Evolutionary conservation across 2,329 filamentous ascomycete species (phyloP).

Genomic region (Incumbomyces delicatus): DNA sequence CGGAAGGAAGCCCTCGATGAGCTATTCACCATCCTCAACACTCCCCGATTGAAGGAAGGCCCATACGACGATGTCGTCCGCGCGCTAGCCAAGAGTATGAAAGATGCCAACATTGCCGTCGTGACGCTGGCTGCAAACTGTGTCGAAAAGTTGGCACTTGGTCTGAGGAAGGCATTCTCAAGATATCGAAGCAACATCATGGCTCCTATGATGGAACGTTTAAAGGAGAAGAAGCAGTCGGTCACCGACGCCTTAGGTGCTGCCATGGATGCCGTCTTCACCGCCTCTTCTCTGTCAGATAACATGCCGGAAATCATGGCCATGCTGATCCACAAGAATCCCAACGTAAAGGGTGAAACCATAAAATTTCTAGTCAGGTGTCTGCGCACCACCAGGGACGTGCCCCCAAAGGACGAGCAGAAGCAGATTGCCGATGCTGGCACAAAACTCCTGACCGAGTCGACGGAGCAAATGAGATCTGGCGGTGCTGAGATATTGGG

Average conservation of each 20-base stretch:
- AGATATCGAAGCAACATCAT: conserved; percentile 76
- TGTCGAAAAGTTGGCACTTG: conserved; percentile 79
- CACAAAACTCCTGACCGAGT: conserved; percentile 85
- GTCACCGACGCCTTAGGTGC: conserved; percentile 81
- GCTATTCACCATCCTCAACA: conserved; percentile 64
- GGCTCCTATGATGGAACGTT: conserved; percentile 81
- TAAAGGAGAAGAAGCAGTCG: conserved; percentile 92
- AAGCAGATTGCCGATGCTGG: conserved; percentile 75
- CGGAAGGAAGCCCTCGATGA: conserved; percentile 88
- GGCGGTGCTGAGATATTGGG: conserved; percentile 87
- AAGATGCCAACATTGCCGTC: conserved; percentile 93
- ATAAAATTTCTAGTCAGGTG: conserved; percentile 88
- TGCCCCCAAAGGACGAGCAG: conserved; percentile 75
- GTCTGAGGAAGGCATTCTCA: conserved; percentile 64
- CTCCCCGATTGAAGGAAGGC: conserved; percentile 83
- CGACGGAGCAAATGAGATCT: conserved; percentile 72
- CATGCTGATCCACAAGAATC: conserved; percentile 87
- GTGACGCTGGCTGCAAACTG: conserved; percentile 90
- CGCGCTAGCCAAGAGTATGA: conserved; percentile 90
- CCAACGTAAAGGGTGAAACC: conserved; percentile 91
- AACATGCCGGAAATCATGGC: conserved; percentile 84
- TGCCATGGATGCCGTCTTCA: conserved; percentile 65
- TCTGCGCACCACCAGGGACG: conserved; percentile 69
- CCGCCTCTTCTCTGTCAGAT: conserved; percentile 62
- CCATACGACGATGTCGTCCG: conserved; percentile 77